Percentiles rank a stretch among this genome's conserved stretches.
phyloP scores from a whole-genome alignment of 768 basidiomycete genomes.

The Suillus subalutaceus region DNA sequence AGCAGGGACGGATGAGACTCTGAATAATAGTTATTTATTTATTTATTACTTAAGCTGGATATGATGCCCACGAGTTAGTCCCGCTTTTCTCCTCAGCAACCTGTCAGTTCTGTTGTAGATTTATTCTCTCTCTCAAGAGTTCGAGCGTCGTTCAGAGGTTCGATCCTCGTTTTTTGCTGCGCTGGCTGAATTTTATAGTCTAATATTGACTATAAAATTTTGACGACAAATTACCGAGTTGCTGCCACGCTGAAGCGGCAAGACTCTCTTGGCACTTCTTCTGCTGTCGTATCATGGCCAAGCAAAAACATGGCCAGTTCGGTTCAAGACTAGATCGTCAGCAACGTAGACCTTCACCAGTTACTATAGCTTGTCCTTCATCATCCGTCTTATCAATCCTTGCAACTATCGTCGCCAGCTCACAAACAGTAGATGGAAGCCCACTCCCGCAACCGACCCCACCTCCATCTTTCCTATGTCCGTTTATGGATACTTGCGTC shows the following conservation, averaged over 20 bases:
- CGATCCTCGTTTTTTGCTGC: background rate
- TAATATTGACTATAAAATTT: slow-evolving; percentile 12
- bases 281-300: slow-evolving; percentile 51
- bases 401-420: slow-evolving; percentile 54
- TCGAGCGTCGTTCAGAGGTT: background rate
- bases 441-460: slow-evolving; percentile 39
- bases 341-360: slow-evolving; percentile 21
- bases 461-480: slow-evolving; percentile 67
- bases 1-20: background rate
- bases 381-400: slow-evolving; percentile 55
- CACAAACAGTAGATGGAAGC: slow-evolving; percentile 47
- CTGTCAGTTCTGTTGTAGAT: slow-evolving; percentile 1
- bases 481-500: slow-evolving; percentile 38
- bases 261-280: slow-evolving; percentile 40
- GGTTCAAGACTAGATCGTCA: slow-evolving; percentile 14
- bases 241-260: slow-evolving; percentile 34
- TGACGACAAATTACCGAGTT: slow-evolving; percentile 12
- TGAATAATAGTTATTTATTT: background rate
- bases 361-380: slow-evolving; percentile 44
- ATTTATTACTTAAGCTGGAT: slow-evolving; percentile 28
- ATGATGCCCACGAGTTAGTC: slow-evolving; percentile 17
- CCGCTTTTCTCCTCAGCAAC: slow-evolving; percentile 10
- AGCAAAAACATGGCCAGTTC: slow-evolving; percentile 46
- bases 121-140: background rate
- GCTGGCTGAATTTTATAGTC: slow-evolving; percentile 18